Evolutionary conservation across 2,329 filamentous ascomycete genomes (phyloP).

Genomic region (Septoria petroselini): DNA sequence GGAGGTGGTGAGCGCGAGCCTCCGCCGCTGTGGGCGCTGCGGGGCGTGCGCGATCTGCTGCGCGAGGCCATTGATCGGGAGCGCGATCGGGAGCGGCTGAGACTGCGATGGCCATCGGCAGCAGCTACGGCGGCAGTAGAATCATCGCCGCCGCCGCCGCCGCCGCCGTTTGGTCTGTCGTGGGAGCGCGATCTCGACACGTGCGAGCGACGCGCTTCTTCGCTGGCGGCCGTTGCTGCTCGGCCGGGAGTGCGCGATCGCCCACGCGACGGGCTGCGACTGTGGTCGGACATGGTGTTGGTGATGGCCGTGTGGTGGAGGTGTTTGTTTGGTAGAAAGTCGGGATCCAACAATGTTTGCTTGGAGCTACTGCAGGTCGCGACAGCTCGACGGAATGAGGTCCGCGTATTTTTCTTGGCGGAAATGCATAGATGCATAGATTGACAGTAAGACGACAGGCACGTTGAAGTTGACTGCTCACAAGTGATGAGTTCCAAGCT

Average conservation of each 20-base stretch:
- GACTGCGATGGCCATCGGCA: too few species aligned
- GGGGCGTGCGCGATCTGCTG: constrained; percentile 19
- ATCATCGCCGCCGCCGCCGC: too few species aligned
- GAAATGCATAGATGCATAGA: too few species aligned
- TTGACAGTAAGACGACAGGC: too few species aligned
- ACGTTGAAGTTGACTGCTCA: too few species aligned
- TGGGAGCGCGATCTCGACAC: constrained; percentile 28
- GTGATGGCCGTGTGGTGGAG: neutral
- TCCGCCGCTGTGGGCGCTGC: constrained; percentile 8
- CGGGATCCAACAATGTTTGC: too few species aligned
- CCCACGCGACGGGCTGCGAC: constrained; percentile 42
- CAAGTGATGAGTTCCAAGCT: too few species aligned
- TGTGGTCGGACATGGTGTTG: constrained; percentile 27
- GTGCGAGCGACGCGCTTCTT: constrained; percentile 26
- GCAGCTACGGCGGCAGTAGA: too few species aligned
- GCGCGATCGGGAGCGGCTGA: constrained; percentile 34
- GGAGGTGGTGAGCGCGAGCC: constrained; percentile 22
- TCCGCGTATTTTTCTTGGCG: too few species aligned
- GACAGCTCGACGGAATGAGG: too few species aligned
- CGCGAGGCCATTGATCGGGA: constrained; percentile 33
- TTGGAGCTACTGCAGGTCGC: too few species aligned
- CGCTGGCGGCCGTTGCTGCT: constrained; percentile 17
- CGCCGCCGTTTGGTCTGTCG: constrained; percentile 36
- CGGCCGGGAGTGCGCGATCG: constrained; percentile 37
- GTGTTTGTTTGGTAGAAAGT: too few species aligned